Percentiles rank a stretch among this genome's conserved stretches.
phyloP scores from a whole-genome alignment of 306 rosid species.

The Dalbergia cochinchinensis region DNA sequence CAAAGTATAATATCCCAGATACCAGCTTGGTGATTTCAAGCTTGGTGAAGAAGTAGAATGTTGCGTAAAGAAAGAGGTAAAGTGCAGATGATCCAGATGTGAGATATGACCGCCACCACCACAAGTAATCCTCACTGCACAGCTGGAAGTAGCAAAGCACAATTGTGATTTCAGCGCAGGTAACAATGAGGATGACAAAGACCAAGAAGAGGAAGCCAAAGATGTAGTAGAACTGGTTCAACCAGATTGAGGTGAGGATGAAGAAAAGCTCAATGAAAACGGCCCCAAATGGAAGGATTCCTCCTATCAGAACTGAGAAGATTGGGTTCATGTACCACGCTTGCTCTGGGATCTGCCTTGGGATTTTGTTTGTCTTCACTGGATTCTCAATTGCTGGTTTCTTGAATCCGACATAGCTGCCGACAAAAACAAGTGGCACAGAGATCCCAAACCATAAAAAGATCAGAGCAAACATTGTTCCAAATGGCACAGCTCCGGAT shows the following conservation, averaged over 20 bases:
- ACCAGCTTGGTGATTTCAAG: constrained; percentile 95
- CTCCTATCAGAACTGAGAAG: constrained; percentile 90
- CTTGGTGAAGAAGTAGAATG: constrained; percentile 98
- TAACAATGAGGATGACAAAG: constrained; percentile 80
- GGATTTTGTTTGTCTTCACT: constrained; percentile 97
- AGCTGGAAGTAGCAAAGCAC: constrained; percentile 99
- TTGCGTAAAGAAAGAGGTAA: constrained; percentile 91
- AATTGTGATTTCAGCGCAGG: constrained; percentile 91
- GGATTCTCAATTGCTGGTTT: constrained; percentile 95
- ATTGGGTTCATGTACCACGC: constrained; percentile 98
- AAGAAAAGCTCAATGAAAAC: constrained; percentile 98
- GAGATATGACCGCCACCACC: constrained; percentile 99
- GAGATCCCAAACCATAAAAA: constrained; percentile 99
- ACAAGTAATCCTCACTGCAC: constrained; percentile 96
- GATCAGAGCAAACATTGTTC: constrained; percentile 97
- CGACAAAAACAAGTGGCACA: constrained; percentile 94
- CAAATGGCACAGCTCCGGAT: constrained; percentile 98
- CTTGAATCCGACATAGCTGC: constrained; percentile 91
- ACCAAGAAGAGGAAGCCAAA: constrained; percentile 98
- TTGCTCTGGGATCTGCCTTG: constrained; percentile 97
- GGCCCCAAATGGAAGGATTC: constrained; percentile 96
- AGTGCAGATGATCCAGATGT: constrained; percentile 93
- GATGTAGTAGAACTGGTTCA: constrained; percentile 98
- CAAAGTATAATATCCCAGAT: constrained; percentile 87
- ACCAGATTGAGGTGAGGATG: constrained; percentile 96